These are phyloP conservation scores for Xerocomus potaroensis DNA, from an alignment of 768 basidiomycete species.

Conservation along the genomic window DNA sequence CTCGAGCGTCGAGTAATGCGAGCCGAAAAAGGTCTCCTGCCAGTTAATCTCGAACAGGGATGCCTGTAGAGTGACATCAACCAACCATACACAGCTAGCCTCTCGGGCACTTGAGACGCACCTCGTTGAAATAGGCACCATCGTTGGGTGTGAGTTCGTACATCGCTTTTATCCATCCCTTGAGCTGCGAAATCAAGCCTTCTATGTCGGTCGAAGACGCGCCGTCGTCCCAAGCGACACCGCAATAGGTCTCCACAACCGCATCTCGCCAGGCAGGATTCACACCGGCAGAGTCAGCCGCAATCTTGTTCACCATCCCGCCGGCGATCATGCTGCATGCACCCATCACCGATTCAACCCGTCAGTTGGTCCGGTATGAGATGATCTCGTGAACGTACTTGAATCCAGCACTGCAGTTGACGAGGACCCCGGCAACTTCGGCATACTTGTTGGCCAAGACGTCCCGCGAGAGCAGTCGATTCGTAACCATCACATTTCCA, in stretches of 20 bases:
- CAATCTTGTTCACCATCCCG: slow-evolving; percentile 36
- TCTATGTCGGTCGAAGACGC: slow-evolving; percentile 13
- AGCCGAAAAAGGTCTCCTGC: slow-evolving; percentile 42
- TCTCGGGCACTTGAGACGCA: slow-evolving; percentile 8
- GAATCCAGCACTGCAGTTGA: slow-evolving; percentile 3
- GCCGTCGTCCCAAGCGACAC: slow-evolving; percentile 20
- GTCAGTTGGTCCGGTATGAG: neutral
- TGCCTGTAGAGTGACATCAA: slow-evolving; percentile 28
- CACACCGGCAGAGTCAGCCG: slow-evolving; percentile 37
- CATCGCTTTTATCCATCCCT: slow-evolving; percentile 20
- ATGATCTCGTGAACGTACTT: slow-evolving; percentile 1
- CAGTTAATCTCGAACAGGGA: slow-evolving; percentile 39
- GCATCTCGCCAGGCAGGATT: slow-evolving; percentile 47
- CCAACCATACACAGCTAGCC: neutral
- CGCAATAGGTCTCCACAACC: slow-evolving; percentile 29
- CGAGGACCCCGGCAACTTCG: slow-evolving; percentile 3
- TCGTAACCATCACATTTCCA: neutral
- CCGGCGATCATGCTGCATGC: slow-evolving; percentile 37
- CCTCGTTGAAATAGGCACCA: slow-evolving; percentile 49
- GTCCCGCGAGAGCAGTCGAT: slow-evolving; percentile 10
- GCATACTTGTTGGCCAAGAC: slow-evolving; percentile 4
- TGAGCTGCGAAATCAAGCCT: slow-evolving; percentile 7
- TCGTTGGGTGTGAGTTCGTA: slow-evolving; percentile 30
- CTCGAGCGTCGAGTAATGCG: slow-evolving; percentile 38
- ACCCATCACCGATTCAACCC: neutral